Conservation (phyloP, 1,284 basidiomycete species). For the Pseudozyma thailandica region DNA sequence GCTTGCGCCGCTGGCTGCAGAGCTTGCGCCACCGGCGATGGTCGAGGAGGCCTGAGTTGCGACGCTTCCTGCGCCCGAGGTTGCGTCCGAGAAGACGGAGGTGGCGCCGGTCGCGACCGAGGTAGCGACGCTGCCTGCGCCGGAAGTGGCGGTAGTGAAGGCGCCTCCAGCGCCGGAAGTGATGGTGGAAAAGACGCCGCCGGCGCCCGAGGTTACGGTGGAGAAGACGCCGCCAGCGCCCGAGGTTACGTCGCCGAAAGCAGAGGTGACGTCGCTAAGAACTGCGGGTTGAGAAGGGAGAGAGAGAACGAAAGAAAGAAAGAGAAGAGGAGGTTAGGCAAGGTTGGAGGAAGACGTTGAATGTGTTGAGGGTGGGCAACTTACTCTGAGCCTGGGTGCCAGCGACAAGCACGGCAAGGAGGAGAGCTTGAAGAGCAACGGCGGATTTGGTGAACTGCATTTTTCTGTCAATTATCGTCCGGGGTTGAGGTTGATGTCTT, state of each 20-base stretch:
- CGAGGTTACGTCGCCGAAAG: conserved; percentile 4
- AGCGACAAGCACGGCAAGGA: conserved; percentile 32
- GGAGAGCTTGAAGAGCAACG: conserved; percentile 28
- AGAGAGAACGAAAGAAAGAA: not conserved
- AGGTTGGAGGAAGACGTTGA: not conserved
- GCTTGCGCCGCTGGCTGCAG: conserved; percentile 3
- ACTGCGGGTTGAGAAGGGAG: no score
- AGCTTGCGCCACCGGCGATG: not conserved
- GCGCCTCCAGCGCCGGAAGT: not conserved
- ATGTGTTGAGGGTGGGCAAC: not conserved
- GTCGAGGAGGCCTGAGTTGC: not conserved
- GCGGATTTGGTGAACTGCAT: conserved; percentile 42
- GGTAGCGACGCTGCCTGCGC: conserved; percentile 10
- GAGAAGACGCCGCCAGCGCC: conserved; percentile 6
- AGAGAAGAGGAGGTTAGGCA: no score
- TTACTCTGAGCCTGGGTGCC: conserved; percentile 35
- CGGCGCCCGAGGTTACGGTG: conserved; percentile 2
- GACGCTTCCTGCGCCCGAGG: not conserved
- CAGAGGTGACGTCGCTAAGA: conserved; percentile 19
- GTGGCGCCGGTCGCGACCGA: conserved; percentile 1
- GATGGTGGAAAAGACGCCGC: not conserved
- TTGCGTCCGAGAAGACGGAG: not conserved
- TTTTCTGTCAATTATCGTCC: no score
- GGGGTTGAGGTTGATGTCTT: not conserved
- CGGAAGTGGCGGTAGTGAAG: not conserved